Evolutionary conservation across 169 alveolate genomes (phyloP), one percentile per base, ranked within the genome.

Genomic region (Plasmodium knowlesi): DNA sequence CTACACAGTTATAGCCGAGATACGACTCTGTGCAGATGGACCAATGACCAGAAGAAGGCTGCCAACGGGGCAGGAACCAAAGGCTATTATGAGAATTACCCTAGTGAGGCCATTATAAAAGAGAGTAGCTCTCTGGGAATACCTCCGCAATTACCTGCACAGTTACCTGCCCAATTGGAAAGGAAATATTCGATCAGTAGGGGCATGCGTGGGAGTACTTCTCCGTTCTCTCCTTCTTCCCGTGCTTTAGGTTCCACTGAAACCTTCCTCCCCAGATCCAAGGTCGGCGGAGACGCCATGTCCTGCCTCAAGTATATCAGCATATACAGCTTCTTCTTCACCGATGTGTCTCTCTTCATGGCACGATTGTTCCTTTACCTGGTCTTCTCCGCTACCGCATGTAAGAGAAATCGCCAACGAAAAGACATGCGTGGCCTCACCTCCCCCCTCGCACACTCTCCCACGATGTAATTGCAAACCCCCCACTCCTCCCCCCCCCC

Each of bases 201-300:
- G 61, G 61, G 57, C 57, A 12, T 46, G 0, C 2, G 1, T 50
- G 9, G 61, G 22, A 22, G 61, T 0, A 28, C 76, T 25, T 22
- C 74, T 12, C n/a, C 74, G 12, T n/a, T 25, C 14, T 61, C 30
- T 14, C 32, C 34, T 6, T 3, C 74, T 14, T 61, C 74, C 32
- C 14, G 34, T 34, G 14, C 34, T 61, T 61, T 25, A 5, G 25
- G 34, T 5, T 22, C 76, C 76, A 22, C 41, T 25, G 30, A 28
- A 19, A 16, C 32, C 76, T 12, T 28, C 76, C 76, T 67, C 37
- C 76, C 14, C 37, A 19, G 41, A 14, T 84, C 92, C 5, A 86
- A 86, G 19, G 50, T 86, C 37, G 93, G 84, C 19, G 93, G 93
- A n/a, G 93, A 86, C 43, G 93, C 93, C 34, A 74, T 54, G 85